Conservation (phyloP, 2,329 filamentous ascomycete genomes). For the Calonectria crousiana region DNA sequence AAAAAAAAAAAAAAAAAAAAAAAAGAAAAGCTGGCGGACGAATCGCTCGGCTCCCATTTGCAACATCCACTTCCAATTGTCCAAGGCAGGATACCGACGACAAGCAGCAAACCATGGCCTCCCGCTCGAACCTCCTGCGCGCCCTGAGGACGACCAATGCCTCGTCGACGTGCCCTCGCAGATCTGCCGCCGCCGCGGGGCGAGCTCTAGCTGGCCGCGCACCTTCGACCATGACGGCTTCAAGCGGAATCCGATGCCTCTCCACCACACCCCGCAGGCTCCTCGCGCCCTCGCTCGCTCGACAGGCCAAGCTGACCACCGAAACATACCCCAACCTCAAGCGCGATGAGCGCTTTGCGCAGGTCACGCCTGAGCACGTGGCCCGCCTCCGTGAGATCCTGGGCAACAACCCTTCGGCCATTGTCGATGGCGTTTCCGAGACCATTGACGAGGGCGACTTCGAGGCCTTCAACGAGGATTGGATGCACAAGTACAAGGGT, state of each 20-base stretch:
- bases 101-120: constrained; percentile 35
- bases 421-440: constrained; percentile 83
- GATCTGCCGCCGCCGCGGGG: constrained; percentile 17
- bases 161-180: constrained; percentile 23
- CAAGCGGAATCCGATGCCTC: constrained; percentile 38
- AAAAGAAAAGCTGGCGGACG: constrained; percentile 16
- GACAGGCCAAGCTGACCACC: constrained; percentile 76
- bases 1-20: constrained; percentile 5
- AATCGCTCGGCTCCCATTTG: constrained; percentile 13
- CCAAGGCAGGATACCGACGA: neutral
- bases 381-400: constrained; percentile 85
- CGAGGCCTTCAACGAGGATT: constrained; percentile 94
- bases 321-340: constrained; percentile 88
- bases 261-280: constrained; percentile 47
- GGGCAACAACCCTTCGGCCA: constrained; percentile 76
- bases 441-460: constrained; percentile 81
- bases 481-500: constrained; percentile 99
- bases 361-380: constrained; percentile 84
- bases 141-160: constrained; percentile 38
- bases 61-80: constrained; percentile 5
- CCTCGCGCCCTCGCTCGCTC: constrained; percentile 40
- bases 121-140: constrained; percentile 42
- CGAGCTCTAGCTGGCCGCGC: constrained; percentile 13
- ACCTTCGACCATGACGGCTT: constrained; percentile 17
- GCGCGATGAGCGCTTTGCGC: constrained; percentile 80